phyloP scores from a whole-genome alignment of 805 yeast genomes.

The Brettanomyces sp. region DNA sequence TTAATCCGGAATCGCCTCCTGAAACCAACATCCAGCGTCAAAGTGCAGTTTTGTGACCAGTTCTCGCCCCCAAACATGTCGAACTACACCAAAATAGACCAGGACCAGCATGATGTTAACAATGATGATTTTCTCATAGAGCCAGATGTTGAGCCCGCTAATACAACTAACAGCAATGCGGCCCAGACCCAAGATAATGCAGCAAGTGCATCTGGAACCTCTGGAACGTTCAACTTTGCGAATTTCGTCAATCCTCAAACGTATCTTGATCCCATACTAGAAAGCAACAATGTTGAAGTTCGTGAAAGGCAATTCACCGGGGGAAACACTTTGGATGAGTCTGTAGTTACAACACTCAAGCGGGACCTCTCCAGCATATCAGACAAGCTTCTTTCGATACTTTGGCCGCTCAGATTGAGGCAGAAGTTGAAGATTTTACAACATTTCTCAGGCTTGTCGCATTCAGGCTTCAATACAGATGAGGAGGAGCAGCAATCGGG shows the following conservation, averaged over 20 bases:
- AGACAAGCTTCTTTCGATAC: constrained; percentile 24
- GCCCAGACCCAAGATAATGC: too few species aligned
- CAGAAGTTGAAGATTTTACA: constrained; percentile 21
- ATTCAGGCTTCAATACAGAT: constrained; percentile 10
- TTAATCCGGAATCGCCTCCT: too few species aligned
- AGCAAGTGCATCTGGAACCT: too few species aligned
- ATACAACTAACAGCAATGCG: neutral
- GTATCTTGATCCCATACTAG: constrained; percentile 18
- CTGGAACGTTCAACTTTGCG: constrained; percentile 17
- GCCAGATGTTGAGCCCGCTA: constrained; percentile 16
- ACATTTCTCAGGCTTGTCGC: constrained; percentile 11
- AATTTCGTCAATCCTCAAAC: constrained; percentile 26
- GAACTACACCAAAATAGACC: neutral
- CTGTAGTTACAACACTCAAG: constrained; percentile 37
- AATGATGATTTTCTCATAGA: constrained; percentile 26
- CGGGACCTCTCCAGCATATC: constrained; percentile 27
- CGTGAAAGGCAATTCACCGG: constrained; percentile 45
- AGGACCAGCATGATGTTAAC: constrained; percentile 11
- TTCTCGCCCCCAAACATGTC: neutral
- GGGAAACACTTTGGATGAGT: constrained; percentile 51
- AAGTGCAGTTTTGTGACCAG: too few species aligned
- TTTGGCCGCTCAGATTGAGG: constrained; percentile 29
- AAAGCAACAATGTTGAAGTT: constrained; percentile 19
- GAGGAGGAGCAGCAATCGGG: constrained; percentile 4
- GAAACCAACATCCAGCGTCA: too few species aligned